Percentiles rank a stretch among this genome's conserved stretches.
Conservation (phyloP, 2,329 filamentous ascomycete species). For the Domatiomyces catenatus region DNA sequence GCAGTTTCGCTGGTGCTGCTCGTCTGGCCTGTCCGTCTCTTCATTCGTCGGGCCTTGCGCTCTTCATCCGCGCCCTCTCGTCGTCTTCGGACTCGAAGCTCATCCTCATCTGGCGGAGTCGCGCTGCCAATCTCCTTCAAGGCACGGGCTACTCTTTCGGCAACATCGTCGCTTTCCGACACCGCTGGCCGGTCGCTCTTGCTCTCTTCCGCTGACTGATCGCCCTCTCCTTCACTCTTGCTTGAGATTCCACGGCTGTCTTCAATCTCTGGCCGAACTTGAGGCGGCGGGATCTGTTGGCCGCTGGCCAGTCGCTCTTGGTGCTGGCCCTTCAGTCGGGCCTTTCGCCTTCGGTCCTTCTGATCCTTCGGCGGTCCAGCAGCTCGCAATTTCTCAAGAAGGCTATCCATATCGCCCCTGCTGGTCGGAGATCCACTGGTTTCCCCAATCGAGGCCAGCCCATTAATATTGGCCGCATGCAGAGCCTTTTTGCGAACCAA, state of each 20-base stretch:
- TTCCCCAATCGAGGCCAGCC: slow-evolving; percentile 18
- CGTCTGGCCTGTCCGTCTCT: slow-evolving; percentile 44
- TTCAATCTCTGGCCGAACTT: slow-evolving; percentile 39
- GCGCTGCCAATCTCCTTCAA: slow-evolving; percentile 67
- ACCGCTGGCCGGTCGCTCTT: slow-evolving; percentile 22
- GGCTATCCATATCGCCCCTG: slow-evolving; percentile 86
- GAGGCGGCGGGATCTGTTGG: slow-evolving; percentile 63
- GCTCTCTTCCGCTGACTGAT: slow-evolving; percentile 11
- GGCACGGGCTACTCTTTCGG: slow-evolving; percentile 66
- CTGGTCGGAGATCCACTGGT: slow-evolving; percentile 43
- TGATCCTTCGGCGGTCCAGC: slow-evolving; percentile 81
- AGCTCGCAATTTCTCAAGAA: slow-evolving; percentile 86
- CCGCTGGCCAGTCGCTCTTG: slow-evolving; percentile 81
- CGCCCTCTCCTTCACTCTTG: slow-evolving; percentile 14
- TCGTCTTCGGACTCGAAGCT: slow-evolving; percentile 43
- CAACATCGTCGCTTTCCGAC: slow-evolving; percentile 55
- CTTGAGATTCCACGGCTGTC: slow-evolving; percentile 29
- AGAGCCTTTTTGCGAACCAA: slow-evolving; percentile 71
- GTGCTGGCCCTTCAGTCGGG: slow-evolving; percentile 76
- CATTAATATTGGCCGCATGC: slow-evolving; percentile 29
- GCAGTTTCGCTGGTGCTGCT: slow-evolving; percentile 20
- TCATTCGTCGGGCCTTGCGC: slow-evolving; percentile 48
- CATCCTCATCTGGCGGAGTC: slow-evolving; percentile 29
- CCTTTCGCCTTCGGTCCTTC: slow-evolving; percentile 71
- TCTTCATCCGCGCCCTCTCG: slow-evolving; percentile 69